These are phyloP conservation scores for Mortierella sp. DNA, from an alignment of 371 early-diverging fungal species.

Conservation along the genomic window DNA sequence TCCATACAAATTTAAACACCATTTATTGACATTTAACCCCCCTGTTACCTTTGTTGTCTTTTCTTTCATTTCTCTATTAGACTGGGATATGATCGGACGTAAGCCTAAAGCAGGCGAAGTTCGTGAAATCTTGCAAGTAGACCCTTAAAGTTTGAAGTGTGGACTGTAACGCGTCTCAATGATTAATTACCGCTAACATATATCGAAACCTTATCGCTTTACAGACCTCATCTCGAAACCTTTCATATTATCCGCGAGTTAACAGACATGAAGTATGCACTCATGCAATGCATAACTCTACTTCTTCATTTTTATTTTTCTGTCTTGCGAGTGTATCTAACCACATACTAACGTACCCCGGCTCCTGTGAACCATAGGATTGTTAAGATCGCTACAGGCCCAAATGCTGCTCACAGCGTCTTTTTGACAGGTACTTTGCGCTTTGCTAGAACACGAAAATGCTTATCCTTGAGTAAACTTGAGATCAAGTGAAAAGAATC, in stretches of 20 bases:
- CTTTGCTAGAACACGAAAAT: background rate
- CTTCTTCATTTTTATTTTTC: background rate
- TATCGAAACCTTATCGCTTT: background rate
- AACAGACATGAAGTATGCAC: constrained; percentile 57
- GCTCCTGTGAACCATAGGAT: constrained; percentile 27
- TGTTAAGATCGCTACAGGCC: constrained; percentile 55
- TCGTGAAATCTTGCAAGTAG: constrained; percentile 33
- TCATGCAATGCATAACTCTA: no score
- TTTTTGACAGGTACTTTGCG: constrained; percentile 47
- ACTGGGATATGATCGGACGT: constrained; percentile 62
- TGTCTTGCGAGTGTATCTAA: background rate
- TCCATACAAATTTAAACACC: background rate
- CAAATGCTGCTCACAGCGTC: constrained; percentile 59
- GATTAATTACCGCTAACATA: background rate
- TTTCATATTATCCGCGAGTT: constrained; percentile 61
- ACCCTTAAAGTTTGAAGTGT: background rate
- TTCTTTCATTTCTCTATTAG: constrained; percentile 11
- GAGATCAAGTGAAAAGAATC: background rate
- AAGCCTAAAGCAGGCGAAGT: constrained; percentile 55
- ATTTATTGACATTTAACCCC: background rate
- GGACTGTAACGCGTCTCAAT: background rate
- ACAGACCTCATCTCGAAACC: constrained; percentile 54
- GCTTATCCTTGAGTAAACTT: background rate
- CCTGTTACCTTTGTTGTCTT: background rate
- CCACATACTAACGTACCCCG: background rate